phyloP scores from a whole-genome alignment of 169 alveolate species.

The Theileria annulata region DNA sequence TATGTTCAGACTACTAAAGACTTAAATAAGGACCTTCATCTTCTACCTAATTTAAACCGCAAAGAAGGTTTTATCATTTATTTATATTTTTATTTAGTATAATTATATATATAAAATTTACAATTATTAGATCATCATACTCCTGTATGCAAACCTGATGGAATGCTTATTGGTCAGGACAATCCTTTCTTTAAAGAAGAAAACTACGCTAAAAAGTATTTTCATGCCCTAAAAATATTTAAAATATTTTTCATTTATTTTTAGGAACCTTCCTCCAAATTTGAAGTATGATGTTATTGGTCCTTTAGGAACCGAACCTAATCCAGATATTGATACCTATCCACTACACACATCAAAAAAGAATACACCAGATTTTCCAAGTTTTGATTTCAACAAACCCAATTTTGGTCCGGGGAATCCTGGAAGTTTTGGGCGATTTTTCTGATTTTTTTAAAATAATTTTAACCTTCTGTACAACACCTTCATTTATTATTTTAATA shows the following conservation, averaged over 20 bases:
- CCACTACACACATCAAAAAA: constrained; percentile 22
- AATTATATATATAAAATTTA: not conserved
- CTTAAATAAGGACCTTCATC: constrained; percentile 20
- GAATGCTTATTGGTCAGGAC: constrained; percentile 76
- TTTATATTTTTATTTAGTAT: constrained; percentile 1
- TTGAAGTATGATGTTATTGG: constrained; percentile 75
- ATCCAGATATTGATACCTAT: constrained; percentile 64
- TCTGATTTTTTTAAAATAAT: not conserved
- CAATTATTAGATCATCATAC: not conserved
- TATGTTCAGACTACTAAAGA: not conserved
- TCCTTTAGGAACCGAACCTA: constrained; percentile 77
- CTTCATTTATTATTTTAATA: constrained; percentile 1
- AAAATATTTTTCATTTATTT: not conserved
- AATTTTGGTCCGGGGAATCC: constrained; percentile 15
- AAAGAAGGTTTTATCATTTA: not conserved
- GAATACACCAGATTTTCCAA: not conserved
- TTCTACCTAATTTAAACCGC: not conserved
- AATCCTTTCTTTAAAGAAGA: constrained; percentile 68
- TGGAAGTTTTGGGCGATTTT: not conserved
- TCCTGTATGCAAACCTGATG: constrained; percentile 69
- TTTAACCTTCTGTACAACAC: not conserved
- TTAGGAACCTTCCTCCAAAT: constrained; percentile 23
- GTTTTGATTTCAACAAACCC: not conserved
- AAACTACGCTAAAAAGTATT: constrained; percentile 22
- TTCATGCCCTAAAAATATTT: not conserved